These are phyloP conservation scores for Jaminaea rosea DNA, from an alignment of 1,284 basidiomycete genomes.

Conservation along the genomic window DNA sequence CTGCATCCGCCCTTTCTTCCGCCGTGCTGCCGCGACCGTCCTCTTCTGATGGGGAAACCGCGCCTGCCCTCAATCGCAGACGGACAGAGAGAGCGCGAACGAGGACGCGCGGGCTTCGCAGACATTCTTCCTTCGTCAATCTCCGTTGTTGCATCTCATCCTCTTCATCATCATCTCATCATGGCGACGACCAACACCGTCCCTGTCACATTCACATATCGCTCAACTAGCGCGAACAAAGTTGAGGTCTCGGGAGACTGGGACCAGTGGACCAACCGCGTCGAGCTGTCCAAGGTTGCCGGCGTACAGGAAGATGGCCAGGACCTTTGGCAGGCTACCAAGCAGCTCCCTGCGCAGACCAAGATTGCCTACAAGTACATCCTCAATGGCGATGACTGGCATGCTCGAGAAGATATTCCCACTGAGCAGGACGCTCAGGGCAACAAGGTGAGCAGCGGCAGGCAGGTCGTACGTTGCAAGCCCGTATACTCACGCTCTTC, in stretches of 20 bases:
- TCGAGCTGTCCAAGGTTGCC: background rate
- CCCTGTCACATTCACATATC: background rate
- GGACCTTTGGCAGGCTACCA: background rate
- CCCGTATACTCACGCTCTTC: too few species aligned
- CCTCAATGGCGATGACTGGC: background rate
- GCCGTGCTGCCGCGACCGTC: too few species aligned
- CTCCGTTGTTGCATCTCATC: too few species aligned
- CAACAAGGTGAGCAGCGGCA: too few species aligned
- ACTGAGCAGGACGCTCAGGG: background rate
- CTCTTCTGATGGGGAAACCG: too few species aligned
- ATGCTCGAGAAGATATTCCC: background rate
- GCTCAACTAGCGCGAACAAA: background rate
- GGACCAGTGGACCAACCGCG: background rate
- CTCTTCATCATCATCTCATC: too few species aligned
- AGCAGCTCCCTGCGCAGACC: background rate
- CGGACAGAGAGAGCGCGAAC: too few species aligned
- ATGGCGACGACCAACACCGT: background rate
- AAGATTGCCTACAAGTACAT: constrained; percentile 2
- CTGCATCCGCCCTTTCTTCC: too few species aligned
- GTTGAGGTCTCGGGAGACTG: background rate
- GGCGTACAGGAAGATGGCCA: background rate
- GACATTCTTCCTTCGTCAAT: too few species aligned
- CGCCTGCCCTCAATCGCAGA: too few species aligned
- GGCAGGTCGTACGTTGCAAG: too few species aligned
- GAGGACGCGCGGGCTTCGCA: too few species aligned